Percentiles rank a stretch among this genome's conserved stretches.
Evolutionary conservation across 139 green algal species (phyloP).

Genomic region (Astrephomene gubernaculifera): DNA sequence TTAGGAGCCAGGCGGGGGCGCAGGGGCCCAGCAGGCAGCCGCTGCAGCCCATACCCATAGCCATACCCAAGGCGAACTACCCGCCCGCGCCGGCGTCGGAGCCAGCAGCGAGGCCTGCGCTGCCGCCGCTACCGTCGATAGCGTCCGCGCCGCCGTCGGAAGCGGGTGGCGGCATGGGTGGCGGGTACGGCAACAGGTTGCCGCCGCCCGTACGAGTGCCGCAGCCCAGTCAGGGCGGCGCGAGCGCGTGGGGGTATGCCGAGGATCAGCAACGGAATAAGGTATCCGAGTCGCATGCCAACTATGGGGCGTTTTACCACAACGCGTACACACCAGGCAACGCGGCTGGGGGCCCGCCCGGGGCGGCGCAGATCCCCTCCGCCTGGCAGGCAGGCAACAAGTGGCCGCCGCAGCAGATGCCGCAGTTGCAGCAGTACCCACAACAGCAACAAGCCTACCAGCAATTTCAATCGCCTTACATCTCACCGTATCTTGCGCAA

Average conservation of each 20-base stretch:
- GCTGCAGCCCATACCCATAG: constrained; percentile 35
- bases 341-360: background rate
- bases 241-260: background rate
- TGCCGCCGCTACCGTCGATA: constrained; percentile 12
- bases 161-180: background rate
- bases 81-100: background rate
- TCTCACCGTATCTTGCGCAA: constrained; percentile 4
- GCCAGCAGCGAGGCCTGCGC: background rate
- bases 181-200: background rate
- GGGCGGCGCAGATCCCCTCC: background rate
- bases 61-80: constrained; percentile 46
- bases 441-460: background rate
- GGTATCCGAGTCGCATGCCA: constrained; percentile 55
- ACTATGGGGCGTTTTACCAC: constrained; percentile 64
- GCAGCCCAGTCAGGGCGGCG: constrained; percentile 18
- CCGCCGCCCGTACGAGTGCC: background rate
- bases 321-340: constrained; percentile 21
- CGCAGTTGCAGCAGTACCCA: background rate
- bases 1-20: background rate
- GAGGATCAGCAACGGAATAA: background rate
- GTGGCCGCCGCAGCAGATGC: constrained; percentile 16
- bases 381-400: constrained; percentile 17
- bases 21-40: background rate
- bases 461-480: constrained; percentile 26
- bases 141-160: background rate